Conservation (phyloP, 345 rosid genomes). For the Ceriops tagal region DNA sequence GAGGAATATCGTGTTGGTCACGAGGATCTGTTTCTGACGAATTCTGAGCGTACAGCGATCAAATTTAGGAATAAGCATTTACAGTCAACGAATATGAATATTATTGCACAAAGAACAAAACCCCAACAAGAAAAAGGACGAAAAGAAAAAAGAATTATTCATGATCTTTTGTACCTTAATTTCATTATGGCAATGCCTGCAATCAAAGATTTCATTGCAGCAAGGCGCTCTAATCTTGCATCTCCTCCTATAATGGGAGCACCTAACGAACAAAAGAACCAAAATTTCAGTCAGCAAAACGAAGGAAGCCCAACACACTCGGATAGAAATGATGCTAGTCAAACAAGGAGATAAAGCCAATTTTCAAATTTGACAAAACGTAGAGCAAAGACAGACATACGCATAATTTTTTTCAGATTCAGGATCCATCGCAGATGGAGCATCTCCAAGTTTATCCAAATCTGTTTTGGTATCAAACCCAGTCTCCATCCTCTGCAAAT, state of each 20-base stretch:
- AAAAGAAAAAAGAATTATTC: background rate
- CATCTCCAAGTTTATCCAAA: conserved; percentile 13
- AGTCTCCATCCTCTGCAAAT: conserved; percentile 18
- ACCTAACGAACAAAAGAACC: conserved; percentile 31
- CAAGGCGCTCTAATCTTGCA: conserved; percentile 88
- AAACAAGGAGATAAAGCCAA: background rate
- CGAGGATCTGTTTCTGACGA: conserved; percentile 46
- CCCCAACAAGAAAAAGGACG: background rate
- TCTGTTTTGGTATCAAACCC: background rate
- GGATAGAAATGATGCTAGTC: background rate
- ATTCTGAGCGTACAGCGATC: conserved; percentile 41
- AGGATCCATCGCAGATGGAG: conserved; percentile 28
- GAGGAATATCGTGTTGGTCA: conserved; percentile 69
- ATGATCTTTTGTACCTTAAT: conserved; percentile 46
- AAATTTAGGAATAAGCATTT: background rate
- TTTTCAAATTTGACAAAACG: background rate
- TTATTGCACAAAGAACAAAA: background rate
- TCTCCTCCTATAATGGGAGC: conserved; percentile 76
- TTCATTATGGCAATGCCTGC: conserved; percentile 95
- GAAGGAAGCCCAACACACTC: background rate
- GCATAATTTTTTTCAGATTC: conserved; percentile 59
- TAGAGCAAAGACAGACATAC: conserved; percentile 29
- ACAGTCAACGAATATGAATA: conserved; percentile 3
- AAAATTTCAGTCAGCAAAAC: background rate
- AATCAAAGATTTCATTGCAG: conserved; percentile 71